Percentiles rank a stretch among this genome's conserved stretches.
Evolutionary conservation across 352 stramenopile genomes (phyloP).

Genomic region (Thalassiosira hispida): DNA sequence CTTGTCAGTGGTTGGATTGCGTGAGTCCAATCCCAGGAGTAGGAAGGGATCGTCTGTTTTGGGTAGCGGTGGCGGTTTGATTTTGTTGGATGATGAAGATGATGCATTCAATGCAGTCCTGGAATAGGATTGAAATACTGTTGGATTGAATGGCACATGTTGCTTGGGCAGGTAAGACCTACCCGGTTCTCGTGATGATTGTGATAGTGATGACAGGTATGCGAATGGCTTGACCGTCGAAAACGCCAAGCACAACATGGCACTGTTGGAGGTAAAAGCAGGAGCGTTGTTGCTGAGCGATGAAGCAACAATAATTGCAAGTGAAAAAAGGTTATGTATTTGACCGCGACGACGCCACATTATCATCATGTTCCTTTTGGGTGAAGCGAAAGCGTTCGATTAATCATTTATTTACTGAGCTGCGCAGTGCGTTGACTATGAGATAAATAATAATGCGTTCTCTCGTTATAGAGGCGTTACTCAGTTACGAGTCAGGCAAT

Average conservation of each 20-base stretch:
- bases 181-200: no score
- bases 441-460: no score
- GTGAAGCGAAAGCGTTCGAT: no score
- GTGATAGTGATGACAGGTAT: no score
- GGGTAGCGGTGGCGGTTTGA: slow-evolving; percentile 46
- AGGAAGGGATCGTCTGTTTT: slow-evolving; percentile 68
- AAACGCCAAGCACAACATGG: neutral
- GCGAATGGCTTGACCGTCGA: neutral
- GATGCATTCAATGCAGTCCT: slow-evolving; percentile 11
- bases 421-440: no score
- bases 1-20: slow-evolving; percentile 53
- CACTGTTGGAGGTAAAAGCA: neutral
- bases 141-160: neutral
- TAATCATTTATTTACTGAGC: no score
- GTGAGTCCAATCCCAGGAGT: slow-evolving; percentile 62
- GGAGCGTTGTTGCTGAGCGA: neutral
- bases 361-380: no score
- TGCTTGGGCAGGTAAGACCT: neutral
- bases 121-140: neutral
- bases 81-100: slow-evolving; percentile 20
- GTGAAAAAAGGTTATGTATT: neutral
- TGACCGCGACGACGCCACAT: neutral
- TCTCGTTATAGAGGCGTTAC: no score
- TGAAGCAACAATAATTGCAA: slow-evolving; percentile 4
- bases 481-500: no score